Percentiles rank a stretch among this genome's conserved stretches.
Evolutionary conservation across 1,139 yeast species (phyloP).

Genomic region (Taphrina wiesneri): DNA sequence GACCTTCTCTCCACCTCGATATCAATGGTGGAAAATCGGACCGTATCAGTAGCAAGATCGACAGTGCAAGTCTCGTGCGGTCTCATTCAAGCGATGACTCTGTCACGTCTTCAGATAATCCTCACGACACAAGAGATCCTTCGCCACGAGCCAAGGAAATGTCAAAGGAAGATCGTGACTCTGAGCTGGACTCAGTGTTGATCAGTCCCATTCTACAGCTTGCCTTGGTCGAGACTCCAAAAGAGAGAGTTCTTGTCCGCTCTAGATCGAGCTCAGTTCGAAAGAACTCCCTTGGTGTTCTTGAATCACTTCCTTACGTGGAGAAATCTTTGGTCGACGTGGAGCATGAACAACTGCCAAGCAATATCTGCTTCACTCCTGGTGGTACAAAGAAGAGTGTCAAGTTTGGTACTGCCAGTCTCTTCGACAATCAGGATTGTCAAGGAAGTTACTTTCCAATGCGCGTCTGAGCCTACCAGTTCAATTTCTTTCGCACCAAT

Average conservation of each 20-base stretch:
- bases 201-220: slow-evolving; percentile 8
- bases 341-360: neutral
- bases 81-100: too few relatives aligned
- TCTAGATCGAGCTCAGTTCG: neutral
- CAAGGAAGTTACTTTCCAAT: neutral
- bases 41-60: too few relatives aligned
- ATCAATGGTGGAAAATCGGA: too few relatives aligned
- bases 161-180: too few relatives aligned
- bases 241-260: neutral
- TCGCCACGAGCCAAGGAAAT: too few relatives aligned
- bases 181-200: neutral
- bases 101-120: too few relatives aligned
- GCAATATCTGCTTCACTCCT: neutral
- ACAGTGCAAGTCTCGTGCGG: too few relatives aligned
- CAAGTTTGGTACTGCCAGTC: slow-evolving; percentile 5
- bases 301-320: neutral
- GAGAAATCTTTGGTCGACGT: neutral
- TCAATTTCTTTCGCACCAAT: too few relatives aligned
- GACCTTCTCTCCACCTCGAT: too few relatives aligned
- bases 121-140: too few relatives aligned
- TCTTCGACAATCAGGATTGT: neutral
- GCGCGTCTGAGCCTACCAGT: too few relatives aligned
- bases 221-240: slow-evolving; percentile 9
- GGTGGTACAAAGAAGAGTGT: slow-evolving; percentile 1
- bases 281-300: neutral